phyloP scores from a whole-genome alignment of 345 rosid genomes.

The Lenwebbia sp. region DNA sequence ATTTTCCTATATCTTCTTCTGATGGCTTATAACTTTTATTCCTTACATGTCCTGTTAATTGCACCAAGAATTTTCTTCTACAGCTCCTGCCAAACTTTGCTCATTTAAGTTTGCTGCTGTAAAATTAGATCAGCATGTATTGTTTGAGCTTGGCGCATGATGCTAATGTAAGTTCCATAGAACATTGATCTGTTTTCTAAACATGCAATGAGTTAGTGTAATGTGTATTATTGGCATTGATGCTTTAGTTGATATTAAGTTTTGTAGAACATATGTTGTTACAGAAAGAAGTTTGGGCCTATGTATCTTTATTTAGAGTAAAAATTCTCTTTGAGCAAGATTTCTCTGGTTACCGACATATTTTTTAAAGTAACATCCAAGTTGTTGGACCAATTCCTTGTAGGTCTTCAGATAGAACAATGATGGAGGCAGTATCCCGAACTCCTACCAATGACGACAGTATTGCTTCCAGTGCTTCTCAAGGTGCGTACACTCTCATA shows the following conservation, averaged over 20 bases:
- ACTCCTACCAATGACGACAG: constrained; percentile 15
- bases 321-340: background rate
- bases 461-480: constrained; percentile 20
- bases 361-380: background rate
- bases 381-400: background rate
- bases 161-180: background rate
- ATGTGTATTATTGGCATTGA: background rate
- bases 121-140: background rate
- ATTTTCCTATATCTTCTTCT: background rate
- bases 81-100: background rate
- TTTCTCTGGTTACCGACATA: background rate
- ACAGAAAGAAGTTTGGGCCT: background rate
- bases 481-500: constrained; percentile 19
- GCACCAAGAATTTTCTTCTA: background rate
- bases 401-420: constrained; percentile 14
- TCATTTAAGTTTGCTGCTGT: background rate
- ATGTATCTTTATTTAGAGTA: background rate
- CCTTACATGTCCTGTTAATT: background rate
- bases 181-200: background rate
- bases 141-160: background rate
- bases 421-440: constrained; percentile 7
- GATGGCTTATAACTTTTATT: too few species aligned
- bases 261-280: background rate
- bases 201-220: background rate
- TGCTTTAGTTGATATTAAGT: background rate